Percentiles rank a stretch among this genome's conserved stretches.
These are phyloP conservation scores for Scalesia atractyloides DNA, from an alignment of 129 eudicot species.

Conservation along the genomic window DNA sequence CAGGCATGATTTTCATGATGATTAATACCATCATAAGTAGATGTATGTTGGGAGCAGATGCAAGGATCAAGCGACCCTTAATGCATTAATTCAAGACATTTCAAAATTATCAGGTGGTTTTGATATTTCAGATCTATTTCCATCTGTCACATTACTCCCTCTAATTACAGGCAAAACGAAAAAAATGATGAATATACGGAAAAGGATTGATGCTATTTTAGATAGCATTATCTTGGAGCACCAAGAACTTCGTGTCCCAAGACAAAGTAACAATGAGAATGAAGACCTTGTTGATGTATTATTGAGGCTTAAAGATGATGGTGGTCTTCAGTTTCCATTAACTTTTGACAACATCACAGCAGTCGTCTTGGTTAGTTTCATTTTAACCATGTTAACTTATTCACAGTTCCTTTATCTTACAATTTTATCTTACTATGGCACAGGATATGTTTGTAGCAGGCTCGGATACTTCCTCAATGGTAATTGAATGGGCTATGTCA, in stretches of 20 bases:
- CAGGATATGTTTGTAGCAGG: no score
- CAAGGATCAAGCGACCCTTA: background rate
- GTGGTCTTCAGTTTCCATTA: background rate
- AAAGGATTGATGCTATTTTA: background rate
- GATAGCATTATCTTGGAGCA: background rate
- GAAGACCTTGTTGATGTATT: background rate
- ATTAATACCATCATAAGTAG: background rate
- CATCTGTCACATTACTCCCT: background rate
- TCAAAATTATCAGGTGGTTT: background rate
- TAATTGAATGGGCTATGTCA: no score
- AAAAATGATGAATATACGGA: background rate
- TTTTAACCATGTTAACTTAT: no score
- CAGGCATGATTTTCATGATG: background rate
- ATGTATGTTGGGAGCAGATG: background rate
- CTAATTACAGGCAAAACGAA: background rate
- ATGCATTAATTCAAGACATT: background rate
- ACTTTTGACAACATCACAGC: background rate
- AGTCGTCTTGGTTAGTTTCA: no score
- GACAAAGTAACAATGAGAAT: background rate
- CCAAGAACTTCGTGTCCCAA: background rate
- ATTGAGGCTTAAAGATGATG: background rate
- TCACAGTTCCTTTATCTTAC: no score
- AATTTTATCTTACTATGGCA: no score
- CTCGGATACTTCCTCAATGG: no score
- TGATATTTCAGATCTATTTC: background rate